phyloP scores from a whole-genome alignment of 352 stramenopile genomes.

The Elongisporangium anandrum region DNA sequence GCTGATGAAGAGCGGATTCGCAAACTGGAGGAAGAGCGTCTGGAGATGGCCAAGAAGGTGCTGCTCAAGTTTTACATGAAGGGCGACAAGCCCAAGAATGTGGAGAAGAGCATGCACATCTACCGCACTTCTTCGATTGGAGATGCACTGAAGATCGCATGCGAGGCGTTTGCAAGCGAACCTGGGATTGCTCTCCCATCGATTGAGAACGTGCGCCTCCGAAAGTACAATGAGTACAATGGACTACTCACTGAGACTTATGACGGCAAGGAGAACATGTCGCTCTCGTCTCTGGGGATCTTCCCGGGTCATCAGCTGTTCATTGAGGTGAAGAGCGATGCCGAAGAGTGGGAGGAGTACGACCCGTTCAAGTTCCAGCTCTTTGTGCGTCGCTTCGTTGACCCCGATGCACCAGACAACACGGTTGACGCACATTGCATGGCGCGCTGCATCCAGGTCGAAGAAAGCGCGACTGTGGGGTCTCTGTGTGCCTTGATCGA shows the following conservation, averaged over 20 bases:
- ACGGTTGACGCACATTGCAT: constrained; percentile 17
- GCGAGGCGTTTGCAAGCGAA: constrained; percentile 58
- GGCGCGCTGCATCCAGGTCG: constrained; percentile 55
- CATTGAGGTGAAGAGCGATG: constrained; percentile 56
- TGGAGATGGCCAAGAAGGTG: constrained; percentile 74
- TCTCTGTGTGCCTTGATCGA: constrained; percentile 40
- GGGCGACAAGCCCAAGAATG: constrained; percentile 48
- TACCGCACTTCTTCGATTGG: constrained; percentile 72
- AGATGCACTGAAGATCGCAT: constrained; percentile 37
- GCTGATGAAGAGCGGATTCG: constrained; percentile 62
- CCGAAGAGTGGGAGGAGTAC: constrained; percentile 61
- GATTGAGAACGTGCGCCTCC: constrained; percentile 54
- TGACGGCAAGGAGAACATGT: constrained; percentile 46
- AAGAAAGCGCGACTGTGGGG: constrained; percentile 52
- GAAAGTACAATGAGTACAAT: constrained; percentile 78
- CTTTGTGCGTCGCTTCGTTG: constrained; percentile 61
- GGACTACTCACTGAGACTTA: constrained; percentile 61
- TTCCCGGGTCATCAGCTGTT: constrained; percentile 74
- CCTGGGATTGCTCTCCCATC: constrained; percentile 39
- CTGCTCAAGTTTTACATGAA: constrained; percentile 82
- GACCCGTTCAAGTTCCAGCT: constrained; percentile 64
- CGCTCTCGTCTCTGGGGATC: constrained; percentile 49
- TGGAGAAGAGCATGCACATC: constrained; percentile 66
- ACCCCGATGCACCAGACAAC: constrained; percentile 9
- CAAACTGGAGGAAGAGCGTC: constrained; percentile 51